A percentile compares a stretch with the other conserved stretches of the same genome.
These are phyloP conservation scores for Scytalidium sp. DNA, from an alignment of 2,329 filamentous ascomycete genomes.

Conservation along the genomic window DNA sequence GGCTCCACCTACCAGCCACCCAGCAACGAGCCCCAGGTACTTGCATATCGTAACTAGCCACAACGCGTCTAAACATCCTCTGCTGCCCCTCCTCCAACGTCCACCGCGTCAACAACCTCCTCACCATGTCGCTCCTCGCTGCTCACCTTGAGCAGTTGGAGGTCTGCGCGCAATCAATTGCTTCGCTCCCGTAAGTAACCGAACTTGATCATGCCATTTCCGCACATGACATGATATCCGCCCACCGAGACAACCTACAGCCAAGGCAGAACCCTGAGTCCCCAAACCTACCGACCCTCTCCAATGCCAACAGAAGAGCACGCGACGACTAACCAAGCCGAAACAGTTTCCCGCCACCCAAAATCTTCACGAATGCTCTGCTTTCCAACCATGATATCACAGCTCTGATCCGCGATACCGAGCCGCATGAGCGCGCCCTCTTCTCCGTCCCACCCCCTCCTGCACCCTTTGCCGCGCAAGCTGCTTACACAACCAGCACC, in stretches of 20 bases:
- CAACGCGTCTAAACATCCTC: constrained; percentile 8
- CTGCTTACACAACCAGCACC: constrained; percentile 36
- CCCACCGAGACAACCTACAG: neutral
- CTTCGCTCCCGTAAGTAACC: constrained; percentile 63
- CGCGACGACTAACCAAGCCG: constrained; percentile 11
- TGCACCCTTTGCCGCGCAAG: constrained; percentile 25
- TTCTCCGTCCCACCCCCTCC: constrained; percentile 80
- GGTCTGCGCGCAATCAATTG: constrained; percentile 73
- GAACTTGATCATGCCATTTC: neutral
- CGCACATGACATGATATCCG: neutral
- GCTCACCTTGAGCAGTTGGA: constrained; percentile 75
- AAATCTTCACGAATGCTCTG: constrained; percentile 92
- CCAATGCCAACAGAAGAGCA: constrained; percentile 12
- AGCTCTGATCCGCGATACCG: constrained; percentile 89
- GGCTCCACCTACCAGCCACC: neutral
- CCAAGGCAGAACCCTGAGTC: neutral
- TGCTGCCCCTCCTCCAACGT: neutral
- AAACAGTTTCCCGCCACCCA: constrained; percentile 79
- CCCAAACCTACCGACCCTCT: too few species aligned
- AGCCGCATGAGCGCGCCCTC: constrained; percentile 88
- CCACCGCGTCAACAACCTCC: neutral
- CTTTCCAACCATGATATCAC: constrained; percentile 90
- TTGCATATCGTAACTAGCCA: too few species aligned
- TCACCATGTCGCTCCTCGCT: constrained; percentile 63
- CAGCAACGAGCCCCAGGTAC: neutral